phyloP scores from a whole-genome alignment of 208 protist species.

The Acanthamoeba royreba region DNA sequence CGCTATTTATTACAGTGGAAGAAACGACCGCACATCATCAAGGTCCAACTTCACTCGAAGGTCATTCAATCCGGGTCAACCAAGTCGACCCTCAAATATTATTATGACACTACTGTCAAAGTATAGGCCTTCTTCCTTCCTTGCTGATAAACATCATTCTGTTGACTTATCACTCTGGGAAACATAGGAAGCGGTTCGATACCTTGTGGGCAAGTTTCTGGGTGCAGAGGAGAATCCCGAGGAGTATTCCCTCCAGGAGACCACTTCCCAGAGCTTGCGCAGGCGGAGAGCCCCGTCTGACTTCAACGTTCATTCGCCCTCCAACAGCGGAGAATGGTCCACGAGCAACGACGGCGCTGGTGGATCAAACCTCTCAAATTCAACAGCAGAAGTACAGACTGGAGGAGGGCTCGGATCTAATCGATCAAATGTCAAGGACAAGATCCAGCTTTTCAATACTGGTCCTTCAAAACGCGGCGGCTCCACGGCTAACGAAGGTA shows the following conservation, averaged over 20 bases:
- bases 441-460: not conserved
- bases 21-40: conserved; percentile 14
- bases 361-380: not conserved
- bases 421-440: not conserved
- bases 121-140: too few species aligned
- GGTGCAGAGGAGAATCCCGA: not conserved
- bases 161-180: too few species aligned
- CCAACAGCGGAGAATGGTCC: not conserved
- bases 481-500: too few species aligned
- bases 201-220: conserved; percentile 12
- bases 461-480: too few species aligned
- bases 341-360: not conserved
- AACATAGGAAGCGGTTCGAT: not conserved
- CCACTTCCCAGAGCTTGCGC: not conserved
- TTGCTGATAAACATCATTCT: not conserved
- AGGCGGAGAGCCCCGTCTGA: not conserved
- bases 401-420: not conserved
- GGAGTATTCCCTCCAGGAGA: conserved; percentile 14
- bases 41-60: conserved; percentile 8
- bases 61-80: not conserved
- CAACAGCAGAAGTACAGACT: not conserved
- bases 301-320: not conserved
- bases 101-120: conserved; percentile 19
- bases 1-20: conserved; percentile 20
- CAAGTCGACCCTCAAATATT: conserved; percentile 15